These are phyloP conservation scores for Mariannaea elegans DNA, from an alignment of 2,329 filamentous ascomycete genomes.

Conservation along the genomic window DNA sequence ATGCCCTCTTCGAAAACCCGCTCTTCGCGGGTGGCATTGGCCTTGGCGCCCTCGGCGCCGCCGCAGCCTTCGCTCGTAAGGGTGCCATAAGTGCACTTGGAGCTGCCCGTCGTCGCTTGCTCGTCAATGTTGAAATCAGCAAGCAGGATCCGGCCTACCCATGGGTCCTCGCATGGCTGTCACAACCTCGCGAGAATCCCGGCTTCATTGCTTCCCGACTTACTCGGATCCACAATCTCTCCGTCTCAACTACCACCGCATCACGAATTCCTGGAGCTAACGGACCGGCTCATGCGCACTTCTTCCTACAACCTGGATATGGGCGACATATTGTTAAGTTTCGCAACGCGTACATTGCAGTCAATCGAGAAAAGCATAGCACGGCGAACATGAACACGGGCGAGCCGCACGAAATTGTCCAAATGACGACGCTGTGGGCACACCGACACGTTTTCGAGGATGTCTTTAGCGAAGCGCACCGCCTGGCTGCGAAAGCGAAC, in stretches of 20 bases:
- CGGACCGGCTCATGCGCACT: conserved; percentile 79
- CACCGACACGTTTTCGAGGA: conserved; percentile 90
- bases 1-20: conserved; percentile 70
- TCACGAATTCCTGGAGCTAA: conserved; percentile 66
- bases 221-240: conserved; percentile 68
- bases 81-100: conserved; percentile 76
- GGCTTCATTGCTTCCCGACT: conserved; percentile 68
- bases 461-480: conserved; percentile 87
- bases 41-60: conserved; percentile 87
- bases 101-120: conserved; percentile 82
- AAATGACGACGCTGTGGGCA: conserved; percentile 89
- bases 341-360: conserved; percentile 84
- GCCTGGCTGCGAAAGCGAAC: conserved; percentile 78
- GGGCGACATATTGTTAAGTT: conserved; percentile 90
- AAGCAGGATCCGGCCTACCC: conserved; percentile 92
- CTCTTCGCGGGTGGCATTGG: conserved; percentile 81
- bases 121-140: conserved; percentile 96
- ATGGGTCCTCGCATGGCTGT: conserved; percentile 96
- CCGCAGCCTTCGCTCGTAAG: conserved; percentile 81
- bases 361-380: conserved; percentile 85
- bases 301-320: conserved; percentile 89
- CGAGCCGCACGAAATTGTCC: conserved; percentile 93
- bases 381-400: conserved; percentile 85
- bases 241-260: conserved; percentile 67
- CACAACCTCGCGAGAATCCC: conserved; percentile 74